These are phyloP conservation scores for Talaromyces rugulosus DNA, from an alignment of 2,329 filamentous ascomycete species.

Conservation along the genomic window DNA sequence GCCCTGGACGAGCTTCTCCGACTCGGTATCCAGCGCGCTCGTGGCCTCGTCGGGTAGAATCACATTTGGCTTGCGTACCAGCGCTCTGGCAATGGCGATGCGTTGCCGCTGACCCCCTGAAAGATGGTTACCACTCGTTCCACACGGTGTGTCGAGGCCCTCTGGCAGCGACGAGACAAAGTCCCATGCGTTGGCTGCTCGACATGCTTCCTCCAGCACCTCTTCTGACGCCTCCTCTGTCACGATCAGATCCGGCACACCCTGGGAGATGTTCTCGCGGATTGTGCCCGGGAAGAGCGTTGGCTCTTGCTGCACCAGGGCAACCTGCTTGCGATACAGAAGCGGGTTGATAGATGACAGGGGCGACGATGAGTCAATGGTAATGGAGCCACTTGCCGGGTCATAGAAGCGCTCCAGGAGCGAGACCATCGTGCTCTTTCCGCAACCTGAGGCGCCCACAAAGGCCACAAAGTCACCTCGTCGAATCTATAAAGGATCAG, in stretches of 20 bases:
- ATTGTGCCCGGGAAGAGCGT: constrained; percentile 87
- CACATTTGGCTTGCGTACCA: constrained; percentile 70
- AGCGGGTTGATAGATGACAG: constrained; percentile 56
- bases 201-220: constrained; percentile 55
- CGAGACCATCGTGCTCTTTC: constrained; percentile 91
- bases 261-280: constrained; percentile 80
- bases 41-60: constrained; percentile 86
- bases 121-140: constrained; percentile 63
- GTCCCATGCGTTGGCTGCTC: constrained; percentile 90
- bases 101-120: constrained; percentile 85
- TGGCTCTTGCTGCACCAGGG: constrained; percentile 89
- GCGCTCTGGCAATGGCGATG: constrained; percentile 73
- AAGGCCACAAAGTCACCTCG: constrained; percentile 89
- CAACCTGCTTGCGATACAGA: constrained; percentile 75
- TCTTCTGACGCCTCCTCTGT: constrained; percentile 56
- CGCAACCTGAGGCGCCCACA: constrained; percentile 84
- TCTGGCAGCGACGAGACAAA: constrained; percentile 60
- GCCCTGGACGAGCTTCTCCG: constrained; percentile 79
- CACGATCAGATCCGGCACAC: constrained; percentile 62
- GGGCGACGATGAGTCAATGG: constrained; percentile 46
- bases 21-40: constrained; percentile 77
- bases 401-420: constrained; percentile 95
- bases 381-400: constrained; percentile 76
- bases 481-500: constrained; percentile 67
- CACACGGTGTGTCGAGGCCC: constrained; percentile 69